These are phyloP conservation scores for Pseudogymnoascus sp. DNA, from an alignment of 2,329 filamentous ascomycete species.

Conservation along the genomic window DNA sequence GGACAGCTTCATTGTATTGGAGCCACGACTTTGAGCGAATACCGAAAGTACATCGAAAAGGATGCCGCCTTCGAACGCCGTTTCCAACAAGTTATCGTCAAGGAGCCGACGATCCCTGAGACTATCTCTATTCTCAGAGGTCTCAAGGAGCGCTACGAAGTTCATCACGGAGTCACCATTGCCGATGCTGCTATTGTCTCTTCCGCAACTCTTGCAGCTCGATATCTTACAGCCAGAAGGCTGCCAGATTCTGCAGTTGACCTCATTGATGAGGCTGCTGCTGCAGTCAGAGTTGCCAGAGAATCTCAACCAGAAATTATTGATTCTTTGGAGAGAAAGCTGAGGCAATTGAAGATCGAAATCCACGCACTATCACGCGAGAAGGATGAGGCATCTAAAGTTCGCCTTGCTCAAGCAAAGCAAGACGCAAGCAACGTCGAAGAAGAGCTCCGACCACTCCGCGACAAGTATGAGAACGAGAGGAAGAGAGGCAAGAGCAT, in stretches of 20 bases:
- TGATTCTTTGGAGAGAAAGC: conserved; percentile 84
- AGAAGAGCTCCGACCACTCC: conserved; percentile 84
- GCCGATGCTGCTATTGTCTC: conserved; percentile 89
- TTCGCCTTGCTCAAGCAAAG: conserved; percentile 73
- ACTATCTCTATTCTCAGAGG: conserved; percentile 98
- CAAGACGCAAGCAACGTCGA: conserved; percentile 90
- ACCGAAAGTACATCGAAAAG: conserved; percentile 98
- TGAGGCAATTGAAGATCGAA: conserved; percentile 91
- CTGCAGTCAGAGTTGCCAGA: conserved; percentile 89
- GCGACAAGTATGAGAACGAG: conserved; percentile 93
- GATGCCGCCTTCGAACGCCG: conserved; percentile 96
- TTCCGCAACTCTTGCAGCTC: conserved; percentile 82
- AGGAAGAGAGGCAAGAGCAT: conserved; percentile 87
- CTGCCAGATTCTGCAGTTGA: conserved; percentile 96
- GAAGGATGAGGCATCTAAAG: conserved; percentile 86
- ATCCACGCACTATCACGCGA: conserved; percentile 92
- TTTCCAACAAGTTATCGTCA: conserved; percentile 97
- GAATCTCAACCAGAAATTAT: conserved; percentile 96
- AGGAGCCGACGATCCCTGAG: conserved; percentile 82
- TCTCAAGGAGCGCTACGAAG: conserved; percentile 95
- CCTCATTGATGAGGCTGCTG: conserved; percentile 90
- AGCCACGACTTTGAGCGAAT: conserved; percentile 89
- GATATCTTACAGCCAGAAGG: conserved; percentile 85
- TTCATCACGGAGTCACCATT: conserved; percentile 96
- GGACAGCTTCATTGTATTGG: conserved; percentile 97